Base-by-base conservation (phyloP, 2,329 filamentous ascomycete genomes). In the Monascus ruber region DNA sequence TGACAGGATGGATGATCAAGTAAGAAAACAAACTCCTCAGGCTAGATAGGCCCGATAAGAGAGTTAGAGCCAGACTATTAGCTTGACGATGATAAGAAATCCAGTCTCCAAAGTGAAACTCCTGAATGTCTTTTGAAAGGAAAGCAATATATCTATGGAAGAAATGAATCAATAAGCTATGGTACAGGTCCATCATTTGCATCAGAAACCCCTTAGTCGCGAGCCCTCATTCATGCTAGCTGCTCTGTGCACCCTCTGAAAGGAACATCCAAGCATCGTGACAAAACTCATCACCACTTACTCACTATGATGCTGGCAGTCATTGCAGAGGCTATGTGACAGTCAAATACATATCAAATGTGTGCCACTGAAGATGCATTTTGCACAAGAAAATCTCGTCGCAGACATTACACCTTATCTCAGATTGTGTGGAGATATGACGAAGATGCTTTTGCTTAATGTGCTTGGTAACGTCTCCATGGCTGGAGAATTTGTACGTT, bases 391-490 rank as follows among this genome's bases (percentile, higher is more conserved):
- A 38, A 10, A 38, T 4, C 35, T 38, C 32, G 26, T 35, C 39
- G 35, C 39, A 41, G 31, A 41, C 35, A 41, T 41, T 38, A 38
- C 35, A 41, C 33, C 32, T 41, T 37, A 41, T 38, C 17, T 37
- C 35, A 11, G 31, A 37, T 32, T 38, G 24, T 25, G 9, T 25
- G 6, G 33, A 25, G n/a, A 24, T 24, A 34, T 25, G 33, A 25
- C 24, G 26, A 24, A 43, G 35, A 43, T 43, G 42, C 27, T 43
- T 43, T 36, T 33, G 35, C 9, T 41, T 40, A 31, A 41, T 40
- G 26, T 43, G 38, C 28, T 41, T 43, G 5, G 35, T 38, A 24
- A 43, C 35, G 34, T 40, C 35, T n/a, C 35, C 29, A 33, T 40
- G 29, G 6, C 27, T 38, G 25, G n/a, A 38, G 25, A 38, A 43